Conservation (phyloP, 352 stramenopile genomes). For the Peronospora farinosa region DNA sequence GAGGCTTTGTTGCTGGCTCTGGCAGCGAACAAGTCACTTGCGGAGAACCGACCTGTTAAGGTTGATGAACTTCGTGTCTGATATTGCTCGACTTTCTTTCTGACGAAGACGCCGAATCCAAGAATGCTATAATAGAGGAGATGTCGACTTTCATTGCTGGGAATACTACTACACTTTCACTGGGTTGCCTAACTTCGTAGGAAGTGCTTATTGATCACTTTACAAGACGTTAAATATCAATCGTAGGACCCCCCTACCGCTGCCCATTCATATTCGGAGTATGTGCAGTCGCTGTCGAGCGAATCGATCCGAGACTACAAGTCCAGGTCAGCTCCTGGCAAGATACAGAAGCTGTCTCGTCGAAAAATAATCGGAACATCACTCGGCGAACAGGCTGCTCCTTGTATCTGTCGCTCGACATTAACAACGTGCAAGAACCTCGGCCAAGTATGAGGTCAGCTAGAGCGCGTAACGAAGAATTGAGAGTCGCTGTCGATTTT, state of each 20-base stretch:
- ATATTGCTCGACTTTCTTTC: background rate
- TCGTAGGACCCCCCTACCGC: conserved; percentile 3
- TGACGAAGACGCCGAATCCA: background rate
- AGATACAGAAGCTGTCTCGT: conserved; percentile 2
- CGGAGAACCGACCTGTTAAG: conserved; percentile 64
- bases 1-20: conserved; percentile 63
- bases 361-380: background rate
- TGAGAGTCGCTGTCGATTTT: too few relatives aligned
- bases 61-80: conserved; percentile 39
- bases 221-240: conserved; percentile 18
- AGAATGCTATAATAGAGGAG: background rate
- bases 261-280: background rate
- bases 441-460: too few relatives aligned
- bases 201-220: conserved; percentile 17
- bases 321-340: conserved; percentile 22
- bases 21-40: conserved; percentile 58
- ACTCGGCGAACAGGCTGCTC: too few relatives aligned
- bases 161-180: too few relatives aligned
- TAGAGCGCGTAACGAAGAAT: too few relatives aligned
- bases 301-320: background rate
- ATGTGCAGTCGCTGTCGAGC: too few relatives aligned
- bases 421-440: too few relatives aligned
- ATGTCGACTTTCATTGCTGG: too few relatives aligned
- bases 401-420: too few relatives aligned
- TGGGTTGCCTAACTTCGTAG: conserved; percentile 8